Evolutionary conservation across 495 filamentous ascomycete genomes (phyloP), one percentile per base, ranked within the genome.

Genomic region (Aspergillus steynii): DNA sequence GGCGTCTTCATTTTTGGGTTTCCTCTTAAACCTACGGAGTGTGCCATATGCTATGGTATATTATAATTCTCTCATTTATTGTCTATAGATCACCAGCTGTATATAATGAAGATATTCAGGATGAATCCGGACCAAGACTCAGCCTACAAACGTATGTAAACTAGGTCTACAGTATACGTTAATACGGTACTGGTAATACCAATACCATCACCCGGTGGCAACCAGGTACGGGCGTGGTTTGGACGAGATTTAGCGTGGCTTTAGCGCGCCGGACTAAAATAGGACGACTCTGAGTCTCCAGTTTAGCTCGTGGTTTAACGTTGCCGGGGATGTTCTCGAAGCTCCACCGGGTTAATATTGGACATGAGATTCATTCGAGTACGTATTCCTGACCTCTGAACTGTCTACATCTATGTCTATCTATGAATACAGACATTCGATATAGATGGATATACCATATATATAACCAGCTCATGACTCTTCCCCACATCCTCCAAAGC

Each of bases 291-390:
- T 55, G 59, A 42, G 37, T 42, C 37, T 42, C 9, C 50, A 53
- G 31, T 53, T 53, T 29, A 29, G 58, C 50, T 55, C 37, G 59
- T 46, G 53, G 42, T 55, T 61, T 55, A 61, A 61, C 52, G 53
- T 61, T 61, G 48, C 59, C 46, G 58, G 59, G 59, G 50, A 54
- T 37, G 45, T 61, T 61, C 59, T 61, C 59, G 59, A 61, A 61
- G 59, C 51, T 53, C 47, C 52, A 48, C 47, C 46, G 46, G 37
- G 10, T 10, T 42, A 7, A 32, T 32, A 32, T 32, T 29, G 20
- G 32, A 60, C 53, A 60, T 60, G 42, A 53, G 42, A 50, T 51
- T 51, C 48, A 48, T 51, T 20, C 20, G 20, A 20, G 20, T 20
- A 20, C 20, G 20, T 20, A 20, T 20, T 20, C 20, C 20, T 20